These are phyloP conservation scores for Dalbergia cochinchinensis DNA, from an alignment of 306 rosid genomes.

Conservation along the genomic window DNA sequence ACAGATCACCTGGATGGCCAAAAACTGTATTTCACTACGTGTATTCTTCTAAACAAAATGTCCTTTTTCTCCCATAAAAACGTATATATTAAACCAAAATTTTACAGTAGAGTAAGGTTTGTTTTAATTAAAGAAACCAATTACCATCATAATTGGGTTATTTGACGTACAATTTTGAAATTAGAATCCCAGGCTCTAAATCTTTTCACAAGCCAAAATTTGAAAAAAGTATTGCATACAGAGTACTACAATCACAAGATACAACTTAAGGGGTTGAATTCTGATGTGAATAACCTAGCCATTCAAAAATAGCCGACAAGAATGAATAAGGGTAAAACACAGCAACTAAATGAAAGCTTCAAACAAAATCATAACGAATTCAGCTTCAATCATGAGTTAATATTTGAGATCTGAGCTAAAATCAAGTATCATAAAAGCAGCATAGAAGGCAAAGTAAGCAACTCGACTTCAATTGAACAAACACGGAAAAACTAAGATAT, in stretches of 20 bases:
- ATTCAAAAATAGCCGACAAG: conserved; percentile 11
- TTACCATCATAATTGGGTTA: background rate
- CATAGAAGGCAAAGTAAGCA: background rate
- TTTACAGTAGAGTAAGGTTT: background rate
- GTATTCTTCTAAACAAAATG: background rate
- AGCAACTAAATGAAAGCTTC: background rate
- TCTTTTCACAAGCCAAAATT: background rate
- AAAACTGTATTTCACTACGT: background rate
- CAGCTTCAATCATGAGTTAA: background rate
- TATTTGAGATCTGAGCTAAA: background rate
- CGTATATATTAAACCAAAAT: background rate
- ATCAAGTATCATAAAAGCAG: background rate
- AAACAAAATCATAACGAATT: background rate
- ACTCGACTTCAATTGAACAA: background rate
- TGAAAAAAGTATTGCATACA: background rate
- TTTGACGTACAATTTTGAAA: background rate
- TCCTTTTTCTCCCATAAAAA: background rate
- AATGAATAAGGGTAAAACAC: background rate
- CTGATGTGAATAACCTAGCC: background rate
- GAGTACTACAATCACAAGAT: background rate
- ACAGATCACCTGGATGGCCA: conserved; percentile 36
- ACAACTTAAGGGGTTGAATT: background rate
- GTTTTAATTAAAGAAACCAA: background rate
- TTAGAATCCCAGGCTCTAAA: background rate
- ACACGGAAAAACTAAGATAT: background rate